Evolutionary conservation across 2,329 filamentous ascomycete genomes (phyloP).

Genomic region (Colletotrichum sp.): DNA sequence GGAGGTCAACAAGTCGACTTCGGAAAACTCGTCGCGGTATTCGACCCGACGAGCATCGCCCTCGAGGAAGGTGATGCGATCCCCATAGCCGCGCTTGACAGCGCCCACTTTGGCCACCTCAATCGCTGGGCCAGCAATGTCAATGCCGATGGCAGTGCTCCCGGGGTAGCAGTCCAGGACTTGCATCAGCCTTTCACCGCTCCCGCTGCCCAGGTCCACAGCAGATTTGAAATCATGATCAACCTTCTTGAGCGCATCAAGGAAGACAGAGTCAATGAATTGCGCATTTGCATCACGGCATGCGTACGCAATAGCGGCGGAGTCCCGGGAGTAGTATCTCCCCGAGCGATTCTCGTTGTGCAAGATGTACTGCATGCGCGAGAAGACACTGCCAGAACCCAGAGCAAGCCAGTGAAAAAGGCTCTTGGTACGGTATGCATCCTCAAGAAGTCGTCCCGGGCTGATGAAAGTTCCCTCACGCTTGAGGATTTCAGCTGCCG

Average conservation of each 20-base stretch:
- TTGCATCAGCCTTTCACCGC: conserved; percentile 21
- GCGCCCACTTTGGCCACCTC: conserved; percentile 4
- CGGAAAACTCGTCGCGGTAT: conserved; percentile 13
- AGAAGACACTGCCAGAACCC: background rate
- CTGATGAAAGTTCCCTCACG: background rate
- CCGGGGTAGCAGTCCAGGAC: conserved; percentile 10
- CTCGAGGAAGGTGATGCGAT: background rate
- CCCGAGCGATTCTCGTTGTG: conserved; percentile 18
- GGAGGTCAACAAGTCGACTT: conserved; percentile 19
- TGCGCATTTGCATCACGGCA: background rate
- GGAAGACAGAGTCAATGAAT: background rate
- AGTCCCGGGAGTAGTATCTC: conserved; percentile 7
- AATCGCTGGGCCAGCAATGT: conserved; percentile 14
- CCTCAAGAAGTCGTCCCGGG: background rate
- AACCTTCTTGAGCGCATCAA: conserved; percentile 1
- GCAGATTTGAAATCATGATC: conserved; percentile 1
- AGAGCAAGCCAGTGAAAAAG: background rate
- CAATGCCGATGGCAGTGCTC: conserved; percentile 16
- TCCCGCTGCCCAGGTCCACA: conserved; percentile 22
- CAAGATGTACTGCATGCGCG: background rate
- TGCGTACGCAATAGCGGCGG: conserved; percentile 20
- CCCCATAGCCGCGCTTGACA: background rate
- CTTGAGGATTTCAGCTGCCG: background rate
- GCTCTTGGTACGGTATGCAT: background rate
- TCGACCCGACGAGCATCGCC: conserved; percentile 8